Evolutionary conservation across 805 yeast species (phyloP).

Genomic region (Ogataea philodendri): DNA sequence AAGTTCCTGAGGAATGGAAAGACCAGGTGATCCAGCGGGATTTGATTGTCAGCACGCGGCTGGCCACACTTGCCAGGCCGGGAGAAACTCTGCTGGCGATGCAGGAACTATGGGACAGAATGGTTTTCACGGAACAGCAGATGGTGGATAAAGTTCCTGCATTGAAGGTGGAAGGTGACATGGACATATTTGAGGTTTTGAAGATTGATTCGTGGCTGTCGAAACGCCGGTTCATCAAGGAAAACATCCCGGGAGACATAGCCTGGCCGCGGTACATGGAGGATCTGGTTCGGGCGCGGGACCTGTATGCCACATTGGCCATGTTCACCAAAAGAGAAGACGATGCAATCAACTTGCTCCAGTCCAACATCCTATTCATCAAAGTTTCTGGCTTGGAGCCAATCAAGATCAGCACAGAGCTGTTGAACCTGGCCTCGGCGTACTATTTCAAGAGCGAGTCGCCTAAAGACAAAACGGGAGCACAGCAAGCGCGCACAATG

Average conservation of each 20-base stretch:
- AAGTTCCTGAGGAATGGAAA: constrained; percentile 23
- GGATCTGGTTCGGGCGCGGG: constrained; percentile 76
- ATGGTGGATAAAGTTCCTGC: constrained; percentile 20
- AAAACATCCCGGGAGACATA: constrained; percentile 30
- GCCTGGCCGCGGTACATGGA: constrained; percentile 72
- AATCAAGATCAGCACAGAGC: constrained; percentile 21
- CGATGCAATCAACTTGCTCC: constrained; percentile 24
- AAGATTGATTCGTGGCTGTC: constrained; percentile 14
- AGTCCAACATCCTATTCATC: constrained; percentile 31
- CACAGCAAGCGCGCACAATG: constrained; percentile 12
- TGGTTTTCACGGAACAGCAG: constrained; percentile 28
- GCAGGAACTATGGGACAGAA: constrained; percentile 29
- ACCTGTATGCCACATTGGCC: constrained; percentile 68
- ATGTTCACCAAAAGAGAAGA: constrained; percentile 42
- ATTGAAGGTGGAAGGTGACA: constrained; percentile 7
- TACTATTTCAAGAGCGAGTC: constrained; percentile 26
- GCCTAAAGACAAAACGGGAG: constrained; percentile 12
- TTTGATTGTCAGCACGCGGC: constrained; percentile 28
- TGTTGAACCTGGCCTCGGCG: constrained; percentile 31
- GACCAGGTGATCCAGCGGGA: constrained; percentile 32
- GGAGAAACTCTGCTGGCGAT: constrained; percentile 12
- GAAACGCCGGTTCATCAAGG: constrained; percentile 23
- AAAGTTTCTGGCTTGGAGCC: constrained; percentile 21
- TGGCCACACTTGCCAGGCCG: constrained; percentile 23
- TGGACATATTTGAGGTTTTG: constrained; percentile 24